Evolutionary conservation across 2,329 filamentous ascomycete species (phyloP).

Genomic region (Alternaria tenuissima): DNA sequence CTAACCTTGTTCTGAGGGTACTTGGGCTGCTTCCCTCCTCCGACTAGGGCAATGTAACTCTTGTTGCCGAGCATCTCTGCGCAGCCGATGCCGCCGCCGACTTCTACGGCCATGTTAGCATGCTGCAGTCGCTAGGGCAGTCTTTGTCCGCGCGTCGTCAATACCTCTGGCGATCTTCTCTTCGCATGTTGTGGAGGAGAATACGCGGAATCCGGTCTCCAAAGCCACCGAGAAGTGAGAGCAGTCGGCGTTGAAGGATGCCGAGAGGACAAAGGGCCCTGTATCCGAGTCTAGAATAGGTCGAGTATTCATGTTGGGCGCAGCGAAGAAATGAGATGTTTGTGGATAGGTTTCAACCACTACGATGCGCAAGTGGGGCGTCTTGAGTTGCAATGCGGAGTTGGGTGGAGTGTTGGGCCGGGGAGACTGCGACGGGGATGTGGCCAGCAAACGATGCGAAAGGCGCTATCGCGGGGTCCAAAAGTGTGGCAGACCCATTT

Average conservation of each 20-base stretch:
- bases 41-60: slow-evolving; percentile 88
- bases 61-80: slow-evolving; percentile 87
- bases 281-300: slow-evolving; percentile 81
- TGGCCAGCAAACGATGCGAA: slow-evolving; percentile 26
- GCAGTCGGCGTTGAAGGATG: slow-evolving; percentile 84
- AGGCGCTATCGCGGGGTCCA: slow-evolving; percentile 10
- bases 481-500: slow-evolving; percentile 38
- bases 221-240: slow-evolving; percentile 88
- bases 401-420: slow-evolving; percentile 9
- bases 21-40: slow-evolving; percentile 84
- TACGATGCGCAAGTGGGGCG: slow-evolving; percentile 16
- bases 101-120: slow-evolving; percentile 35
- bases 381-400: slow-evolving; percentile 19
- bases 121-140: not conserved
- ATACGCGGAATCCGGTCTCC: slow-evolving; percentile 79
- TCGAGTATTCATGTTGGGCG: slow-evolving; percentile 79
- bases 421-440: slow-evolving; percentile 8
- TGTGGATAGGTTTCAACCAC: not conserved
- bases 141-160: not conserved
- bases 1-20: slow-evolving; percentile 87
- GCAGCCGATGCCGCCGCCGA: slow-evolving; percentile 75
- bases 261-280: slow-evolving; percentile 79
- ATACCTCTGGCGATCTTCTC: slow-evolving; percentile 43
- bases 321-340: not conserved
- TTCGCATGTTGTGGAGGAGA: slow-evolving; percentile 42